Percentiles rank a stretch among this genome's conserved stretches.
Conservation (phyloP, 177 flowering plant genomes). For the Vitis hybrid region DNA sequence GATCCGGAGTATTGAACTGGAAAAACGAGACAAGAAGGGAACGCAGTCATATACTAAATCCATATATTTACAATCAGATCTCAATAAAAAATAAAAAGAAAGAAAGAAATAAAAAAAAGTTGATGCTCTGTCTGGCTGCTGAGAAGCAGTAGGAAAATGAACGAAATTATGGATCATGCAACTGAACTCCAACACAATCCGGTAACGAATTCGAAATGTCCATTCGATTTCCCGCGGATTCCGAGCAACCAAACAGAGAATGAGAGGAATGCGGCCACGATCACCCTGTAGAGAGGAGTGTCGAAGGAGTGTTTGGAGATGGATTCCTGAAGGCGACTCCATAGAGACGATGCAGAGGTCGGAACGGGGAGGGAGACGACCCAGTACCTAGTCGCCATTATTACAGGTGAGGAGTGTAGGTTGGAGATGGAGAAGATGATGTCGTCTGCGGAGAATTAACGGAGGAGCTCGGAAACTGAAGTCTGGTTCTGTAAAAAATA, state of each 20-base stretch:
- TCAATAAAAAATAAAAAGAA: not conserved
- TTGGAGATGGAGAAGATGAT: no score
- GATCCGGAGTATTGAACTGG: conserved; percentile 89
- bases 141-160: not conserved
- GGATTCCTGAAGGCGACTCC: conserved; percentile 77
- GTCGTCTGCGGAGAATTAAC: no score
- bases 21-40: not conserved
- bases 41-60: not conserved
- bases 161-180: no score
- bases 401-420: no score
- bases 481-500: no score
- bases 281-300: conserved; percentile 85
- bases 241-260: no score
- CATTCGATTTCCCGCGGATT: no score
- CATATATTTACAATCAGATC: not conserved
- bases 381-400: conserved; percentile 88
- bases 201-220: no score
- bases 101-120: not conserved
- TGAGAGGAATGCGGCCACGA: no score
- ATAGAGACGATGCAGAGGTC: conserved; percentile 53
- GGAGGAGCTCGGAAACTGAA: no score
- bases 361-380: conserved; percentile 81
- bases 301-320: conserved; percentile 90
- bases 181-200: no score
- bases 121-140: not conserved